These are phyloP conservation scores for Xerocomus cyaneibrunnescens DNA, from an alignment of 1,284 basidiomycete species.

Conservation along the genomic window DNA sequence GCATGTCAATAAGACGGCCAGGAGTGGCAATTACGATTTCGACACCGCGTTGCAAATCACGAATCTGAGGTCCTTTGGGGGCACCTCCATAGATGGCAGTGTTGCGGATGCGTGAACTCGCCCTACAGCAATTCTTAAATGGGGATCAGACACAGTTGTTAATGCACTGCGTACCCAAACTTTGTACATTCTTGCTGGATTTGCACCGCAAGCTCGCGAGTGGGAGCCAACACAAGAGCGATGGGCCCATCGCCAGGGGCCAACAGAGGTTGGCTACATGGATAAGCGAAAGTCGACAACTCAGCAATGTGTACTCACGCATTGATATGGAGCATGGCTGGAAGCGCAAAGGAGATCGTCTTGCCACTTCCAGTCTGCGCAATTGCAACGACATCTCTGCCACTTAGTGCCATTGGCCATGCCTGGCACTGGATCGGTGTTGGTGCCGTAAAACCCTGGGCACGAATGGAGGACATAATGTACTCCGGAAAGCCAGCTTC, in stretches of 20 bases:
- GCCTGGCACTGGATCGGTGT: constrained; percentile 98
- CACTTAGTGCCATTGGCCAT: constrained; percentile 96
- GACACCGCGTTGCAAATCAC: constrained; percentile 94
- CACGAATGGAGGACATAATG: constrained; percentile 89
- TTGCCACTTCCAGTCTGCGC: constrained; percentile 97
- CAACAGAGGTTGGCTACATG: constrained; percentile 82
- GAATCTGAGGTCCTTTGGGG: constrained; percentile 97
- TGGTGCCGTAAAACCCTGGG: constrained; percentile 88
- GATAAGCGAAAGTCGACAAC: constrained; percentile 7
- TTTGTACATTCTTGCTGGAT: constrained; percentile 99
- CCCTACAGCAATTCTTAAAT: constrained; percentile 40
- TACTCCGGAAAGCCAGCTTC: constrained; percentile 97
- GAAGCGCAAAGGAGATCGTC: constrained; percentile 97
- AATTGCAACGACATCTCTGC: constrained; percentile 94
- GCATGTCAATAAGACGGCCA: constrained; percentile 91
- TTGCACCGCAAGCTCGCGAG: constrained; percentile 97
- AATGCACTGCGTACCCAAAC: constrained; percentile 67
- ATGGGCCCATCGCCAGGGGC: constrained; percentile 96
- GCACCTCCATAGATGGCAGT: constrained; percentile 99
- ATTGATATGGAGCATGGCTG: constrained; percentile 99
- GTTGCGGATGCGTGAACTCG: constrained; percentile 96
- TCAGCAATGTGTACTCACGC: constrained; percentile 56
- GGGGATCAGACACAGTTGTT: not conserved
- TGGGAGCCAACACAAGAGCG: constrained; percentile 94
- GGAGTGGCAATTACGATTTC: constrained; percentile 96